Base-by-base conservation (phyloP, 768 basidiomycete genomes). In the Pholiota conissans region DNA sequence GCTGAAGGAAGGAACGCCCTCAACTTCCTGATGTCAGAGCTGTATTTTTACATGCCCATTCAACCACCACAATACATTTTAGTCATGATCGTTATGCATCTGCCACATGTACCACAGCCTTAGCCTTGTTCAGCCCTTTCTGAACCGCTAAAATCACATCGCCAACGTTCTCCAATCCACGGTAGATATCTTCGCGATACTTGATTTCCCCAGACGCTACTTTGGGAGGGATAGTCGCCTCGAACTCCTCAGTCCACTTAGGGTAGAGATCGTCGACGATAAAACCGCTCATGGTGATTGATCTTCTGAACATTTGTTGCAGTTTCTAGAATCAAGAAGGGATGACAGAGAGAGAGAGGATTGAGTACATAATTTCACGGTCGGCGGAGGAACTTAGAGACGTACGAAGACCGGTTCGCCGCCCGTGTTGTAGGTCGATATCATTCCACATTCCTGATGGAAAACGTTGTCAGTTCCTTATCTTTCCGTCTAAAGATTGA, bases 161-260 rank as follows among this genome's bases (percentile, higher is more conserved):
- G 0, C 71, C 73, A 7, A 71, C 69, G 39, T 63, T 67, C 13
- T 72, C 78, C 34, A 84, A 66, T 3, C 82, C 82, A 5, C 64
- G 62, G 7, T 67, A 71, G 3, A 79, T 57, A 46, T 82, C 74
- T 61, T 84, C 83, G 9, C 61, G 67, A 32, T 75, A 74, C 63
- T 77, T 79, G 40, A 83, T 49, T 60, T 80, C 73, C 6, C 82
- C 80, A 5, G 63, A 70, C 3, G 72, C 75, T 27, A 84, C 55
- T 52, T 68, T 65, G 8, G 63, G 59, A 5, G 80, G 79, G 3
- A 84, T 58, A 9, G 65, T 71, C 22, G 65, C 64, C 45, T 76
- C 74, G 66, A 84, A 84, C 8, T 70, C 73, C 2, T 69, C 68
- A 6, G 55, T 32, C 63, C 77, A 76, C 59, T 80, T 76, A 5